These are phyloP conservation scores for Pseudogymnoascus sp. DNA, from an alignment of 2,329 filamentous ascomycete species.

Conservation along the genomic window DNA sequence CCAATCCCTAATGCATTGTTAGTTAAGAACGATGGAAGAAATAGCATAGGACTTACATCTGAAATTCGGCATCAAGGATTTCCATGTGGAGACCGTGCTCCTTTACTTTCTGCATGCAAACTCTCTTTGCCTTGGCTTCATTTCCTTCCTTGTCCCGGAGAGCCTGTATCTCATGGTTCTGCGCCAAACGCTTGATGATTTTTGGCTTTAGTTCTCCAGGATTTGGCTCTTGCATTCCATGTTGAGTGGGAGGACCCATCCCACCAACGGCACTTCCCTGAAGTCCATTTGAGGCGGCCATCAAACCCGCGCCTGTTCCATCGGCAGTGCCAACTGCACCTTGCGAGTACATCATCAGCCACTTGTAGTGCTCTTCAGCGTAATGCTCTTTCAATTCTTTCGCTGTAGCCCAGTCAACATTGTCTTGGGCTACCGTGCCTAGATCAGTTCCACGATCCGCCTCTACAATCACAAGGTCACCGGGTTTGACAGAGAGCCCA, in stretches of 20 bases:
- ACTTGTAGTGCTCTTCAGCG: slow-evolving; percentile 92
- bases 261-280: slow-evolving; percentile 68
- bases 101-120: slow-evolving; percentile 93
- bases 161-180: slow-evolving; percentile 81
- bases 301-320: slow-evolving; percentile 53
- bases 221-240: slow-evolving; percentile 65
- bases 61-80: slow-evolving; percentile 96
- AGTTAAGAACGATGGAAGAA: slow-evolving; percentile 12
- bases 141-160: slow-evolving; percentile 94
- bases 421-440: slow-evolving; percentile 83
- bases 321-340: slow-evolving; percentile 60
- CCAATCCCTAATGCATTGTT: slow-evolving; percentile 65
- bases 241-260: slow-evolving; percentile 69
- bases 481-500: slow-evolving; percentile 80
- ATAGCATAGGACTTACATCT: slow-evolving; percentile 66
- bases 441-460: slow-evolving; percentile 94
- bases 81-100: slow-evolving; percentile 97
- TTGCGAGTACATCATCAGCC: slow-evolving; percentile 97
- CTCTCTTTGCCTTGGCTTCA: slow-evolving; percentile 93
- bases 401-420: slow-evolving; percentile 80
- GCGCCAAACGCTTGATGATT: slow-evolving; percentile 91
- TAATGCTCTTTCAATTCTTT: slow-evolving; percentile 87
- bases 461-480: slow-evolving; percentile 94
- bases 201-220: slow-evolving; percentile 83
- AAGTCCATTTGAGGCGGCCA: slow-evolving; percentile 57